Percentiles rank a stretch among this genome's conserved stretches.
phyloP scores from a whole-genome alignment of 2,329 filamentous ascomycete species.

The Cercospora sp. region DNA sequence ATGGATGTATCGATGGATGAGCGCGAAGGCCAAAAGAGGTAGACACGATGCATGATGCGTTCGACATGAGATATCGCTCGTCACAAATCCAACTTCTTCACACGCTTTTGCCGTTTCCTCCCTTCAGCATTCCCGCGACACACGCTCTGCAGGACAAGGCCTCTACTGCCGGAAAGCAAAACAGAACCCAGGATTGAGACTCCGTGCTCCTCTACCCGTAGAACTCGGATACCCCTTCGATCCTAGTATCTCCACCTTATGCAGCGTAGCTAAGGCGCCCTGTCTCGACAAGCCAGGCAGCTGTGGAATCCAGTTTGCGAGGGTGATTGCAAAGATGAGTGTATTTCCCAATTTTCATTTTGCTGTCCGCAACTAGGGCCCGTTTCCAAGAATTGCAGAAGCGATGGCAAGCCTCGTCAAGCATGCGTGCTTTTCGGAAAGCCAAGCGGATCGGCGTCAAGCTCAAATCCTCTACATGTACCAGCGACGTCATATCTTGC shows the following conservation, averaged over 20 bases:
- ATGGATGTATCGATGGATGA: background rate
- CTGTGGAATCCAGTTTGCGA: too few species aligned
- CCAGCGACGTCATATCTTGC: slow-evolving; percentile 3
- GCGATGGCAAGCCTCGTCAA: slow-evolving; percentile 6
- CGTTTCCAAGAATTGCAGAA: background rate
- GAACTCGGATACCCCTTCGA: too few species aligned
- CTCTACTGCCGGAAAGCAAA: too few species aligned
- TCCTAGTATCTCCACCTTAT: too few species aligned
- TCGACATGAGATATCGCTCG: background rate
- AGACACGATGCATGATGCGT: slow-evolving; percentile 1
- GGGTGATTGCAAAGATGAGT: too few species aligned
- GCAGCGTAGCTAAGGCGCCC: too few species aligned
- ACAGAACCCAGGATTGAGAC: too few species aligned
- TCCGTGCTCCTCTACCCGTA: too few species aligned
- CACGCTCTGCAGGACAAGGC: background rate
- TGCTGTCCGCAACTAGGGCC: too few species aligned
- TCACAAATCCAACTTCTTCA: background rate
- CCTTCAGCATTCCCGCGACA: background rate
- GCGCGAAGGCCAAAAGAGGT: background rate
- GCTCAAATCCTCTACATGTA: slow-evolving; percentile 5
- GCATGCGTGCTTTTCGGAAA: slow-evolving; percentile 7
- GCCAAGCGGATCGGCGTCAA: slow-evolving; percentile 13
- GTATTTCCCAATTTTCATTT: too few species aligned
- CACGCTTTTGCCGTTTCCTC: background rate
- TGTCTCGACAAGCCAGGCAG: too few species aligned